Evolutionary conservation across 2,329 filamentous ascomycete species (phyloP).

Genomic region (Exophiala phaeomuriformis): DNA sequence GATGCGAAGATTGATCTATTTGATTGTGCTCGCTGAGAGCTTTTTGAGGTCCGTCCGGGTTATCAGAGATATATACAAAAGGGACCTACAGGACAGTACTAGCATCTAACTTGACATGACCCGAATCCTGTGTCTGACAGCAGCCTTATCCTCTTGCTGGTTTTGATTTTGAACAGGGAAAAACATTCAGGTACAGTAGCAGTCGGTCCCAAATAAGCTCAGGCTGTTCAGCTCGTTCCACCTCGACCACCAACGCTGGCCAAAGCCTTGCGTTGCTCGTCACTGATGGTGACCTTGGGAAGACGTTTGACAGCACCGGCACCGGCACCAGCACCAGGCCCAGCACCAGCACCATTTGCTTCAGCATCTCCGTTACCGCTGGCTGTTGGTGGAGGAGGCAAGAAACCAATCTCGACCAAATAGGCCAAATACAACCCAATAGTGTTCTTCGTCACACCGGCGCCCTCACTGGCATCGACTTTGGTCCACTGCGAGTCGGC

Average conservation of each 20-base stretch:
- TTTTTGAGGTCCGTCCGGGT: too few relatives aligned
- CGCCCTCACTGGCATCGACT: conserved; percentile 50
- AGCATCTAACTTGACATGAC: too few relatives aligned
- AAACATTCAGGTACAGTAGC: too few relatives aligned
- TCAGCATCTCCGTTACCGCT: too few relatives aligned
- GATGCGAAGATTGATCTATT: too few relatives aligned
- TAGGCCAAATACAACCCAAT: conserved; percentile 60
- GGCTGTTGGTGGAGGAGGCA: conserved; percentile 39
- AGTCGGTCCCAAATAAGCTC: neutral
- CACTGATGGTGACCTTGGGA: conserved; percentile 41
- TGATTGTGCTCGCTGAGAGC: too few relatives aligned
- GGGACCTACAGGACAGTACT: too few relatives aligned
- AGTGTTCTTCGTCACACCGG: conserved; percentile 52
- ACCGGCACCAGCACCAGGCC: neutral
- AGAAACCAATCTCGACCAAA: conserved; percentile 56
- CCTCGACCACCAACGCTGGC: conserved; percentile 49
- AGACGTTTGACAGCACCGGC: conserved; percentile 31
- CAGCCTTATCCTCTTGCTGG: too few relatives aligned
- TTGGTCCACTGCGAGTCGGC: conserved; percentile 55
- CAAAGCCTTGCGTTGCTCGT: conserved; percentile 45
- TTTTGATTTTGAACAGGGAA: too few relatives aligned
- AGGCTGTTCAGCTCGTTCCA: conserved; percentile 7
- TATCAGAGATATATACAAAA: too few relatives aligned
- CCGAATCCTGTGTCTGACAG: too few relatives aligned
- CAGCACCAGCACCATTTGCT: too few relatives aligned